A percentile compares a stretch with the other conserved stretches of the same genome.
These are phyloP conservation scores for Metschnikowia drakensbergensis DNA, from an alignment of 805 yeast species.

Conservation along the genomic window DNA sequence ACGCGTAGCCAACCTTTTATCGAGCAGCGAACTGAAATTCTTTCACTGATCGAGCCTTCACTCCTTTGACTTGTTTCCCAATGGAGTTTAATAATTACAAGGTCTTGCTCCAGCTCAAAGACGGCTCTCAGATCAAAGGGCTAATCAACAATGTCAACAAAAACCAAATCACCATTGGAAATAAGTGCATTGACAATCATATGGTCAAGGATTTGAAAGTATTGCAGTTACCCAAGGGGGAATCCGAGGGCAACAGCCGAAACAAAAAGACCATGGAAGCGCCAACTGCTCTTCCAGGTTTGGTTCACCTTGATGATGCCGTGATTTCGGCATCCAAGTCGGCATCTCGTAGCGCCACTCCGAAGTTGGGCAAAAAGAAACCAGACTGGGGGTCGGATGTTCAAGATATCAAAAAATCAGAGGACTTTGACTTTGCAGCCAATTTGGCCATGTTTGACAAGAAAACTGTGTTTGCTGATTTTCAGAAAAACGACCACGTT, in stretches of 20 bases:
- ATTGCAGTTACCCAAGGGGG: slow-evolving; percentile 45
- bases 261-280: slow-evolving; percentile 7
- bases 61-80: not conserved
- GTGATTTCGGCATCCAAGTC: slow-evolving; percentile 20
- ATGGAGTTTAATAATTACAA: slow-evolving; percentile 39
- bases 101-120: slow-evolving; percentile 36
- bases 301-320: slow-evolving; percentile 25
- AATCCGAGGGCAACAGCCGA: slow-evolving; percentile 16
- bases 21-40: slow-evolving; percentile 5
- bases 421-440: slow-evolving; percentile 82
- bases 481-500: slow-evolving; percentile 59
- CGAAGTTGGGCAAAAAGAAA: slow-evolving; percentile 13
- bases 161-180: slow-evolving; percentile 24
- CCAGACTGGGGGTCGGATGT: slow-evolving; percentile 50
- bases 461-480: slow-evolving; percentile 69
- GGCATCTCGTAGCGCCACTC: slow-evolving; percentile 13
- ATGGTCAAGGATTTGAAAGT: slow-evolving; percentile 55
- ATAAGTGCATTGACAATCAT: slow-evolving; percentile 27
- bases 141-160: slow-evolving; percentile 32
- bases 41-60: not conserved
- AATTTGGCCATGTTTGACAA: slow-evolving; percentile 82
- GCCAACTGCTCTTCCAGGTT: not conserved
- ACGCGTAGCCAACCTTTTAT: not conserved
- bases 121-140: slow-evolving; percentile 36
- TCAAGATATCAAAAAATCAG: slow-evolving; percentile 40